Conservation (phyloP, 192 early-diverging fungal species). For the Rhizophlyctis rosea region DNA sequence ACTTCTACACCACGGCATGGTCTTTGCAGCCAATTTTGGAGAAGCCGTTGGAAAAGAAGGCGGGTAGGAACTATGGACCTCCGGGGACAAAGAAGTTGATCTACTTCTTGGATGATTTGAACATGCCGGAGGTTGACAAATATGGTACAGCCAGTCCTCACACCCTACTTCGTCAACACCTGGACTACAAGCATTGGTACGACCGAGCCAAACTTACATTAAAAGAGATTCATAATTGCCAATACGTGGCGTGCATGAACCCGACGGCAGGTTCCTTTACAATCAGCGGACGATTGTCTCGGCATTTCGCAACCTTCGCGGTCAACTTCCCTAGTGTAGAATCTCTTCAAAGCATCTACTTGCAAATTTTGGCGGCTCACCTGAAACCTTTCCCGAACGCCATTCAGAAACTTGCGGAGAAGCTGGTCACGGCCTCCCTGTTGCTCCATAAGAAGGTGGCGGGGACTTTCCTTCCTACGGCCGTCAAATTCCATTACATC, state of each 20-base stretch:
- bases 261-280: conserved; percentile 65
- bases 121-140: conserved; percentile 70
- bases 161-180: conserved; percentile 57
- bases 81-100: conserved; percentile 62
- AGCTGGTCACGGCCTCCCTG: conserved; percentile 51
- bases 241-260: conserved; percentile 67
- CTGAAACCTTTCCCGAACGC: conserved; percentile 53
- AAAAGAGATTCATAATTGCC: conserved; percentile 69
- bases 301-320: conserved; percentile 62
- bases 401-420: conserved; percentile 54
- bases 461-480: conserved; percentile 54
- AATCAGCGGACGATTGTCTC: conserved; percentile 51
- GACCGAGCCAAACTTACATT: conserved; percentile 61
- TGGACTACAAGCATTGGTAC: conserved; percentile 67
- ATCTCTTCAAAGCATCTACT: conserved; percentile 58
- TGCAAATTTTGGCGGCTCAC: conserved; percentile 53
- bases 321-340: conserved; percentile 62
- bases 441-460: conserved; percentile 59
- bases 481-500: conserved; percentile 66
- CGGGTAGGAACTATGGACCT: conserved; percentile 63
- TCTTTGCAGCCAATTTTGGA: conserved; percentile 58
- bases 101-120: conserved; percentile 66
- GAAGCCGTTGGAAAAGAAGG: conserved; percentile 66
- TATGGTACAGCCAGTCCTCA: conserved; percentile 63
- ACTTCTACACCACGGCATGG: conserved; percentile 64